Conservation (phyloP, 2,329 filamentous ascomycete species). For the Torrubiella hemipterigena region DNA sequence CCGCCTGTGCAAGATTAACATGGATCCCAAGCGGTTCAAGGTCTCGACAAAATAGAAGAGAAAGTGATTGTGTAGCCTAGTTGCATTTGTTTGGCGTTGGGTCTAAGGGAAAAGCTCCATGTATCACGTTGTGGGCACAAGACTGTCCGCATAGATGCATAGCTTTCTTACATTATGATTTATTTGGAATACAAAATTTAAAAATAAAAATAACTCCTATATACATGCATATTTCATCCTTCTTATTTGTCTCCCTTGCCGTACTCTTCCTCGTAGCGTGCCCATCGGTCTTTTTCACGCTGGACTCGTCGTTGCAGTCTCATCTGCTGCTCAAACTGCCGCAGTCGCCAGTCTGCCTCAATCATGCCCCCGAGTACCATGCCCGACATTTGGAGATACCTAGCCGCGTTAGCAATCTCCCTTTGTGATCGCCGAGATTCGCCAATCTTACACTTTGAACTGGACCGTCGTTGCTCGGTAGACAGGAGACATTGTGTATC, state of each 20-base stretch:
- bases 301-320: constrained; percentile 52
- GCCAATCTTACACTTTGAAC: constrained; percentile 57
- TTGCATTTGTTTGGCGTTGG: constrained; percentile 19
- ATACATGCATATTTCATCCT: constrained; percentile 4
- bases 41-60: constrained; percentile 20
- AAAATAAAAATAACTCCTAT: constrained; percentile 2
- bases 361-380: constrained; percentile 73
- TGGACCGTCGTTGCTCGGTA: constrained; percentile 63
- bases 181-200: too few species aligned
- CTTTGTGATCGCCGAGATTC: background rate
- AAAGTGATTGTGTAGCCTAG: constrained; percentile 14
- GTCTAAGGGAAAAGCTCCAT: constrained; percentile 10
- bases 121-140: constrained; percentile 5
- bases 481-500: constrained; percentile 54
- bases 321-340: constrained; percentile 53
- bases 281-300: constrained; percentile 57
- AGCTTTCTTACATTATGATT: background rate
- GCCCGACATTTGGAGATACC: constrained; percentile 73
- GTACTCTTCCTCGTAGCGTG: constrained; percentile 51
- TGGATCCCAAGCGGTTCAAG: constrained; percentile 77
- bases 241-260: constrained; percentile 28
- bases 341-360: constrained; percentile 58
- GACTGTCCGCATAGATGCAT: background rate
- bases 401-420: constrained; percentile 27
- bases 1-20: constrained; percentile 87